These are phyloP conservation scores for Pascua guehoae DNA, from an alignment of 1,284 basidiomycete species.

Conservation along the genomic window DNA sequence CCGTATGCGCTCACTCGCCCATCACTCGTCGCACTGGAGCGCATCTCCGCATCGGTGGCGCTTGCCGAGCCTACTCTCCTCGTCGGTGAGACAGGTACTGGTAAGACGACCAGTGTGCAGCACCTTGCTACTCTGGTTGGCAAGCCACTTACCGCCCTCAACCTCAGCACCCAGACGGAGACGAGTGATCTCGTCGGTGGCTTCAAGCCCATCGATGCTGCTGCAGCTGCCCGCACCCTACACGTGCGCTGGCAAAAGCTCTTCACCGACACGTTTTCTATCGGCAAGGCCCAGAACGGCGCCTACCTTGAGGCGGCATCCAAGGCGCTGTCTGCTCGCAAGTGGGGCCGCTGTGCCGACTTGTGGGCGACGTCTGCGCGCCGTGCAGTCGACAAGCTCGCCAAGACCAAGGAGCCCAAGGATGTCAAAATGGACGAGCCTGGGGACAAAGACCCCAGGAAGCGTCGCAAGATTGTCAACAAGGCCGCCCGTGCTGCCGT, in stretches of 20 bases:
- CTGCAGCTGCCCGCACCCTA: conserved; percentile 69
- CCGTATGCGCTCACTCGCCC: conserved; percentile 91
- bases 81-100: conserved; percentile 97
- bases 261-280: conserved; percentile 84
- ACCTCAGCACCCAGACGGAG: conserved; percentile 95
- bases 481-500: conserved; percentile 44
- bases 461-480: conserved; percentile 66
- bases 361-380: conserved; percentile 61
- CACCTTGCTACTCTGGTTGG: conserved; percentile 78
- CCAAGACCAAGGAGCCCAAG: conserved; percentile 55
- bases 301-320: conserved; percentile 79
- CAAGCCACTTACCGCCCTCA: conserved; percentile 78
- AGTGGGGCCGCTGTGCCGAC: conserved; percentile 79
- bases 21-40: conserved; percentile 73
- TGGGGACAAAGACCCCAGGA: conserved; percentile 56
- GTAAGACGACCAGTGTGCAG: conserved; percentile 91
- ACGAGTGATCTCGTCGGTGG: conserved; percentile 91
- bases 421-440: conserved; percentile 13
- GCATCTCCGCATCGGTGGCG: conserved; percentile 71
- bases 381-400: conserved; percentile 51
- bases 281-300: conserved; percentile 70
- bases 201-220: conserved; percentile 88
- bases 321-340: conserved; percentile 75
- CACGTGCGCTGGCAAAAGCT: conserved; percentile 76
- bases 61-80: conserved; percentile 81